Conservation (phyloP, 176 grass and related monocot genomes). For the Aegilops speltoides region DNA sequence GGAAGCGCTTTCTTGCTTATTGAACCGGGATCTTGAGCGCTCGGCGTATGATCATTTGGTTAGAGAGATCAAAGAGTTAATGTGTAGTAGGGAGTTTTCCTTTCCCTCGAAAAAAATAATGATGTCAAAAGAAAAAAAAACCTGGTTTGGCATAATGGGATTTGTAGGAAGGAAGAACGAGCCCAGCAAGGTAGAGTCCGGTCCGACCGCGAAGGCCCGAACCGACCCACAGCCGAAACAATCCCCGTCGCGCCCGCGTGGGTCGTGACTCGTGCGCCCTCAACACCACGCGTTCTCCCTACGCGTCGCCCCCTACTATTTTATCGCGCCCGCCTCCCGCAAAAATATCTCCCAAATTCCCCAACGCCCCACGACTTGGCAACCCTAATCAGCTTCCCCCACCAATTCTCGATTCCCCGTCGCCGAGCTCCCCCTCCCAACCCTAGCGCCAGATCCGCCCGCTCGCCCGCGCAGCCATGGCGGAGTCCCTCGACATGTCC, state of each 20-base stretch:
- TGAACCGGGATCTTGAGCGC: no score
- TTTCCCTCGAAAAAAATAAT: no score
- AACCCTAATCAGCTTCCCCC: slow-evolving; percentile 37
- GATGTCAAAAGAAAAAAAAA: no score
- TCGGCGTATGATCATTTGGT: no score
- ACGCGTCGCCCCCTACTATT: slow-evolving; percentile 30
- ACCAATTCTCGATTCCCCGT: slow-evolving; percentile 13
- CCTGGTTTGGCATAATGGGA: no score
- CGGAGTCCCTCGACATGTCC: slow-evolving; percentile 87
- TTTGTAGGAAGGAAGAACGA: no score
- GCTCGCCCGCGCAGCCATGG: slow-evolving; percentile 39
- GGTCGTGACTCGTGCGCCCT: neutral
- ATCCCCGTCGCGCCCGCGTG: neutral
- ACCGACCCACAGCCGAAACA: no score
- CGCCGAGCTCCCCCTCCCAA: neutral
- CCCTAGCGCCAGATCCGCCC: slow-evolving; percentile 38
- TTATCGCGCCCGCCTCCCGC: neutral
- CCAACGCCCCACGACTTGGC: neutral
- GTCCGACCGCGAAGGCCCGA: no score
- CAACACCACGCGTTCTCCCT: slow-evolving; percentile 27
- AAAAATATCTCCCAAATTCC: slow-evolving; percentile 37
- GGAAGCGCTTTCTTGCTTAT: no score
- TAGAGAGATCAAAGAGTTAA: no score
- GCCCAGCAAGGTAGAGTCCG: no score
- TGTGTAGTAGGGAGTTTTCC: no score